Evolutionary conservation across 2,329 filamentous ascomycete species (phyloP), one percentile per base, ranked within the genome.

Genomic region (Cytospora chrysosperma): DNA sequence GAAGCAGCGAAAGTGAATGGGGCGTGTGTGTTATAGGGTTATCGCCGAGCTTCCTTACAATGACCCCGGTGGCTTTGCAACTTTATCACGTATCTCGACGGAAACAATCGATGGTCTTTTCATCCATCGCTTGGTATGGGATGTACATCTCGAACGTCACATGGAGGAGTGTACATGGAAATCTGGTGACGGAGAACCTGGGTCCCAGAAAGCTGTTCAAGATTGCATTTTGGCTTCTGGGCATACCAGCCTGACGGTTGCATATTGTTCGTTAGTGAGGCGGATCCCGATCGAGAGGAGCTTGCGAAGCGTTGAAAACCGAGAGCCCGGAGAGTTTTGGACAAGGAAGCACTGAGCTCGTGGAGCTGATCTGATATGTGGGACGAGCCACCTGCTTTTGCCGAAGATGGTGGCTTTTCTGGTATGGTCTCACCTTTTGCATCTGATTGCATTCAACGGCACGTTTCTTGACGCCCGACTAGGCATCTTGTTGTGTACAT

Each of bases 1-100:
- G 7, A 66, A 66, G 58, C 64, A 61, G 54, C 61, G 64, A 32
- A 66, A 64, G 57, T 66, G 27, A 64, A 21, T 5, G 28, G n/a
- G 34, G 17, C 7, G 51, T 9, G 28, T 32, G 15, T 27, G 28
- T 34, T n/a, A n/a, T n/a, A n/a, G n/a, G n/a, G n/a, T n/a, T n/a
- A n/a, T n/a, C n/a, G n/a, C n/a, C n/a, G n/a, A n/a, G n/a, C n/a
- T n/a, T n/a, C n/a, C n/a, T n/a, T n/a, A n/a, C n/a, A n/a, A n/a
- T n/a, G n/a, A n/a, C n/a, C n/a, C n/a, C n/a, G n/a, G n/a, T n/a
- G n/a, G n/a, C n/a, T n/a, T n/a, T n/a, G n/a, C 43, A 4, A 24
- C n/a, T 47, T 47, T 24, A 9, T 47, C n/a, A 47, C n/a, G 6
- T 9, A 7, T 21, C 3, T 19, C 19, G 24, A 26, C 3, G 56